A percentile compares a stretch with the other conserved stretches of the same genome.
phyloP scores from a whole-genome alignment of 257 asterid genomes.

The Solanum appendiculatum region DNA sequence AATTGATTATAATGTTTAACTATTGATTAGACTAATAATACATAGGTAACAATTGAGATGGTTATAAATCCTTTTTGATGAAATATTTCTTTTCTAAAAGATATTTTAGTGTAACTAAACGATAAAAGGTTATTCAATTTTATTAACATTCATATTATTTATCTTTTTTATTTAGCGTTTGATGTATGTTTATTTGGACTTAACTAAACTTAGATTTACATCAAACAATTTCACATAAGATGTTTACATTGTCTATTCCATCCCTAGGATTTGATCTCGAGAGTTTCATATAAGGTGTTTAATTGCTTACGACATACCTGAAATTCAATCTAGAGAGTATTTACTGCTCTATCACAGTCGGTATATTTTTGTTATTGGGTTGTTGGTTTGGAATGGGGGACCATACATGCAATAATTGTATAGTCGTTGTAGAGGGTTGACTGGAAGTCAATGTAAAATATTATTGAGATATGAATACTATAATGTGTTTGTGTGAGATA shows the following conservation, averaged over 20 bases:
- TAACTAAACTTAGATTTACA: too few species aligned
- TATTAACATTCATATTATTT: too few species aligned
- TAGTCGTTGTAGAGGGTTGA: not conserved
- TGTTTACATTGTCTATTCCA: too few species aligned
- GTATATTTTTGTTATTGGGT: not conserved
- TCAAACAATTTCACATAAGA: not conserved
- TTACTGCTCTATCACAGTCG: not conserved
- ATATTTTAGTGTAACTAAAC: not conserved
- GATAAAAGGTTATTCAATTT: not conserved
- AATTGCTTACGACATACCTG: not conserved
- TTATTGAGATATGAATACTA: not conserved
- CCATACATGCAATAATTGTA: not conserved
- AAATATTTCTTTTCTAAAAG: not conserved
- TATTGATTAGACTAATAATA: not conserved
- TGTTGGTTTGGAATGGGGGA: not conserved
- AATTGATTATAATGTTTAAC: not conserved
- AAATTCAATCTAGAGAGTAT: rapidly evolving
- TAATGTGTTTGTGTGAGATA: not conserved
- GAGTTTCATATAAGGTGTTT: too few species aligned
- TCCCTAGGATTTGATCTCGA: not conserved
- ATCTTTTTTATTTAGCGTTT: too few species aligned
- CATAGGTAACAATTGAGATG: not conserved
- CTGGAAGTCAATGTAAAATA: not conserved
- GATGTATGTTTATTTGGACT: too few species aligned
- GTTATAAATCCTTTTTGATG: not conserved